Conservation (phyloP, 768 basidiomycete genomes). For the Xerocomellus chrysenteron region DNA sequence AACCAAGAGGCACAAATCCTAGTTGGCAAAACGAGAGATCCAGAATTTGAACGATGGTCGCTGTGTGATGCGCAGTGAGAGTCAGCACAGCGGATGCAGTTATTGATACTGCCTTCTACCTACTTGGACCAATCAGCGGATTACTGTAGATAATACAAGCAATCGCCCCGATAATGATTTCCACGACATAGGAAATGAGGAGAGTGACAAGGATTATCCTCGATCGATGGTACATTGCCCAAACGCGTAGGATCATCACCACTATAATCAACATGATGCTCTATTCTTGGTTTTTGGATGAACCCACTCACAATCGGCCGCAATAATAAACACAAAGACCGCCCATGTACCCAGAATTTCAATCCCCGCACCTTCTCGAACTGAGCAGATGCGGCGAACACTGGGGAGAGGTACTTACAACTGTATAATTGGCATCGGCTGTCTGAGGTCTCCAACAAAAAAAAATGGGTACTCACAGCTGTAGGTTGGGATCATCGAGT, state of each 20-base stretch:
- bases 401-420: background rate
- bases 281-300: background rate
- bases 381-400: too few species aligned
- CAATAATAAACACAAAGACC: background rate
- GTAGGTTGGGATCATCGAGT: background rate
- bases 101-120: background rate
- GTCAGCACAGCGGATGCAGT: background rate
- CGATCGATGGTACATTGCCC: constrained; percentile 14
- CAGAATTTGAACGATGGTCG: background rate
- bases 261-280: background rate
- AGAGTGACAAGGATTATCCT: constrained; percentile 1
- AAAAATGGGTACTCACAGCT: background rate
- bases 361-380: background rate
- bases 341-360: background rate
- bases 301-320: background rate
- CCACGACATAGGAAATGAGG: background rate
- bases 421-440: background rate
- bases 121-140: background rate
- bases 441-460: background rate
- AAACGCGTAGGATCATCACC: constrained; percentile 6
- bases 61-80: background rate
- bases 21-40: background rate
- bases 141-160: background rate
- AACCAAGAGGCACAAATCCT: background rate
- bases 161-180: background rate